Base-by-base conservation (phyloP, 192 early-diverging fungal species). In the Linnemannia elongata region DNA sequence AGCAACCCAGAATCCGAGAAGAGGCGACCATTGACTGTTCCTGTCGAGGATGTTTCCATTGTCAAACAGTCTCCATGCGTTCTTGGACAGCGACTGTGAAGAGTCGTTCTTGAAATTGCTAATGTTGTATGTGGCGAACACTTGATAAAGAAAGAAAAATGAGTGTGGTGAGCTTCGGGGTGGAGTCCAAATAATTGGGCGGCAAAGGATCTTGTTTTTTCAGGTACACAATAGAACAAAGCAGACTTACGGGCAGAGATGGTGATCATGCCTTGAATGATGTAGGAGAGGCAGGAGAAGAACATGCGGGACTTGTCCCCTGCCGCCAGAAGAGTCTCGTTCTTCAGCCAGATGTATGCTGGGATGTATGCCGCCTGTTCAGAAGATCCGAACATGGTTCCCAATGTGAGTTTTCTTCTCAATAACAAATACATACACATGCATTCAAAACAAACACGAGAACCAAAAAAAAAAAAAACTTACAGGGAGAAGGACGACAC, bases 321-420 rank as follows among this genome's bases (percentile, higher is more conserved):
- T 6, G 47, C 52, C 20, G 35, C 24, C 6, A 69, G 36, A 12
- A 79, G 35, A 6, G 77, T 79, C 8, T 79, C 69, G 27, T 72
- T 71, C 55, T 85, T 85, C 52, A 85, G n/a, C 83, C 83, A 85
- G n/a, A 85, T 68, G 55, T 72, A 85, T 38, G 35, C 38, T 8
- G 83, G 83, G n/a, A 85, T 80, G 54, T 85, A 85, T 3, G 78
- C 83, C 10, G 83, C 83, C 83, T 85, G 52, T 69, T 68, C 8
- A 36, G 33, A 35, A 24, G 38, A 45, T 68, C 33, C 17, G 15
- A 41, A 71, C 20, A 71, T 66, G 24, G 12, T 27, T 66, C 33
- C 27, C 9, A 35, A 33, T 66, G 27, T 35, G 6, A 35, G 63
- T 4, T 27, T 30, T 30, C 6, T 68, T 68, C 2, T 30, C 13